Evolutionary conservation across 371 early-diverging fungal species (phyloP).

Genomic region (Encephalitozoon hellem): DNA sequence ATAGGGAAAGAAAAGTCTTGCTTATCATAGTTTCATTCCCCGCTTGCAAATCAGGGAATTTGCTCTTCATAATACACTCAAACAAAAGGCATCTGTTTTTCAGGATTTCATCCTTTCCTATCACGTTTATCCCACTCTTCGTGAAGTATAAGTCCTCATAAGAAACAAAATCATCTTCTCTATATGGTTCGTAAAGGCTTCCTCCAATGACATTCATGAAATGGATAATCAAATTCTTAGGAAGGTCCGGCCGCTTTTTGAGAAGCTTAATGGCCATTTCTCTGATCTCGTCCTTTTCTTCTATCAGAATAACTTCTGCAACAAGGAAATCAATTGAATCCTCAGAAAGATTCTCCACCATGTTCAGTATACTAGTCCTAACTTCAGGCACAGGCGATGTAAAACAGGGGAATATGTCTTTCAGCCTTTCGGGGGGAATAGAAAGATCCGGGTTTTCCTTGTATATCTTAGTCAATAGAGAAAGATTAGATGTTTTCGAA

Average conservation of each 20-base stretch:
- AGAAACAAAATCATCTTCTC: slow-evolving; percentile 39
- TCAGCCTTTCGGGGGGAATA: neutral
- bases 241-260: neutral
- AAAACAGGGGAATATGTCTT: slow-evolving; percentile 43
- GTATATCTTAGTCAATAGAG: slow-evolving; percentile 34
- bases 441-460: neutral
- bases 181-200: slow-evolving; percentile 26
- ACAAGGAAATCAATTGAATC: slow-evolving; percentile 33
- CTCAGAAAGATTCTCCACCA: slow-evolving; percentile 2
- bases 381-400: slow-evolving; percentile 31
- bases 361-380: slow-evolving; percentile 14
- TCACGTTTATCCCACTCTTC: slow-evolving; percentile 34
- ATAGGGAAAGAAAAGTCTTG: neutral
- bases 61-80: neutral
- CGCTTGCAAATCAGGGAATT: neutral
- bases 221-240: slow-evolving; percentile 13
- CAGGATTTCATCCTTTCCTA: slow-evolving; percentile 34
- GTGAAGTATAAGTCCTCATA: slow-evolving; percentile 49
- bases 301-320: slow-evolving; percentile 39
- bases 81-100: slow-evolving; percentile 35
- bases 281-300: slow-evolving; percentile 38
- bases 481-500: slow-evolving; percentile 50
- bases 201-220: slow-evolving; percentile 27
- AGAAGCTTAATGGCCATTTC: slow-evolving; percentile 23
- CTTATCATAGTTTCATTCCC: neutral